phyloP scores from a whole-genome alignment of 768 basidiomycete species.

The Nidularia pulvinata region DNA sequence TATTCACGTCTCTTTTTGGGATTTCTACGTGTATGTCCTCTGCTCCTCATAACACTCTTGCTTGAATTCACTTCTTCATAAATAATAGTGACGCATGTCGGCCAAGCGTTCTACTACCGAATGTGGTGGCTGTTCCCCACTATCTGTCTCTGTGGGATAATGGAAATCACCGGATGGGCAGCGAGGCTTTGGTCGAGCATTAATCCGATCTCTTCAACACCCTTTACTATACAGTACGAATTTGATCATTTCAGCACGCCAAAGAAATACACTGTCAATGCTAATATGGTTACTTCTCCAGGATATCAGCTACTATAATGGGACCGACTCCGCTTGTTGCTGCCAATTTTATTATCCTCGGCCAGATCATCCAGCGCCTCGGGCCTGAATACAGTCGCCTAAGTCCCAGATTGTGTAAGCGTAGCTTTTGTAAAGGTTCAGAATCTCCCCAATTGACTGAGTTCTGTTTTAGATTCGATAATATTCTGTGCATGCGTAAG shows the following conservation, averaged over 20 bases:
- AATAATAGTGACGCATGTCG: conserved; percentile 40
- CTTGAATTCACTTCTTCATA: too few relatives aligned
- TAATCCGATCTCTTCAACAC: conserved; percentile 11
- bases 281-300: conserved; percentile 6
- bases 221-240: conserved; percentile 42
- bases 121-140: conserved; percentile 57
- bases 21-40: too few relatives aligned
- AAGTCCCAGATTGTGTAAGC: conserved; percentile 35
- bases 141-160: conserved; percentile 38
- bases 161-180: conserved; percentile 57
- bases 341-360: conserved; percentile 55
- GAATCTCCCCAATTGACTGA: background rate
- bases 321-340: conserved; percentile 60
- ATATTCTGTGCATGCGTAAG: conserved; percentile 35
- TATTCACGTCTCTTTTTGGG: too few relatives aligned
- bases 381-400: conserved; percentile 53
- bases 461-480: conserved; percentile 28
- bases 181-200: conserved; percentile 52
- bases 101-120: conserved; percentile 38
- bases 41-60: too few relatives aligned
- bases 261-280: background rate
- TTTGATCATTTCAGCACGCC: background rate
- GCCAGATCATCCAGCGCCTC: conserved; percentile 36
- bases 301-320: conserved; percentile 43
- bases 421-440: background rate